Percentiles rank a stretch among this genome's conserved stretches.
These are phyloP conservation scores for Mucuna pruriens DNA, from an alignment of 306 rosid species.

Conservation along the genomic window DNA sequence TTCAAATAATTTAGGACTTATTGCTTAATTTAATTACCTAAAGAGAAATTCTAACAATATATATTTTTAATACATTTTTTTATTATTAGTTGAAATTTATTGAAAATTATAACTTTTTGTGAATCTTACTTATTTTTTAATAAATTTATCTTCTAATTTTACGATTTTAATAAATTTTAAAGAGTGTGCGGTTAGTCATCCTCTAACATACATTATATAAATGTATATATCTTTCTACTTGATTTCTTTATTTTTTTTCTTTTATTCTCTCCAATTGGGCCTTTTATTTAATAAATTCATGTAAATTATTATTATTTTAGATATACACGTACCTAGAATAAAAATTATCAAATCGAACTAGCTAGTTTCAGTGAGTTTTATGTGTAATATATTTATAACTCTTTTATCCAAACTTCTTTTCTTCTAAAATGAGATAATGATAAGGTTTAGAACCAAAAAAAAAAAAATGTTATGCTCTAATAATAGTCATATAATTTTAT, in stretches of 20 bases:
- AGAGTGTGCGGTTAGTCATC: too few relatives aligned
- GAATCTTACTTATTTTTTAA: too few relatives aligned
- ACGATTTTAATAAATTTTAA: too few relatives aligned
- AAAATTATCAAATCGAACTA: background rate
- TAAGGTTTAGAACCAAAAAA: background rate
- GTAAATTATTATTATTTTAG: background rate
- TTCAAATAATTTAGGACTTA: too few relatives aligned
- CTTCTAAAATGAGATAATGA: background rate
- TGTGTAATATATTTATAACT: background rate
- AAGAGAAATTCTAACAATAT: too few relatives aligned
- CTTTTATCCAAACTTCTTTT: background rate
- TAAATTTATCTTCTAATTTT: too few relatives aligned
- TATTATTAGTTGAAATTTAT: too few relatives aligned
- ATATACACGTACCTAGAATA: background rate
- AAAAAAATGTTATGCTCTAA: background rate
- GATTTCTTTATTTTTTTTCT: background rate
- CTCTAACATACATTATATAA: too few relatives aligned
- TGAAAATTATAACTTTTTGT: too few relatives aligned
- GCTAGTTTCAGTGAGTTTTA: background rate
- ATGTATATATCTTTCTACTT: background rate
- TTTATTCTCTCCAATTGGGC: background rate
- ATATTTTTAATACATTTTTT: too few relatives aligned
- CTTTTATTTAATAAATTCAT: background rate
- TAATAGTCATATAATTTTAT: background rate
- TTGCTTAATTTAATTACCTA: too few relatives aligned